phyloP scores from a whole-genome alignment of 495 filamentous ascomycete genomes.

The Neurospora terricola region DNA sequence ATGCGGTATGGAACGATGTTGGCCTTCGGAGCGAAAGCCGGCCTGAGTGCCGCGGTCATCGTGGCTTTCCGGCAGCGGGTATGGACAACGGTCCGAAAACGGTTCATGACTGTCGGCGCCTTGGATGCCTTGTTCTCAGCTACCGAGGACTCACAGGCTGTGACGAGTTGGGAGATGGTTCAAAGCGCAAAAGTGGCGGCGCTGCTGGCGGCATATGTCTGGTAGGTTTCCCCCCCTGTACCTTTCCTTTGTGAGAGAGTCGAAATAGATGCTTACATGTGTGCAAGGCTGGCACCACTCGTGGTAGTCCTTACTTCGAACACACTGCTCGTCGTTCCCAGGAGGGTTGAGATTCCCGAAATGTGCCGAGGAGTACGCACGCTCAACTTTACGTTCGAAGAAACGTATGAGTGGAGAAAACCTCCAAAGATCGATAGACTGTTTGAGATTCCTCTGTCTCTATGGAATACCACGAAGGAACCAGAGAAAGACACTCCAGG shows the following conservation, averaged over 20 bases:
- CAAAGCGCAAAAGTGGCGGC: constrained; percentile 22
- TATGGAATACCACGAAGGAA: constrained; percentile 27
- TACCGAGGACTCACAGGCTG: constrained; percentile 19
- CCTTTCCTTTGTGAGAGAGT: neutral
- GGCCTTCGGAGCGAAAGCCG: constrained; percentile 27
- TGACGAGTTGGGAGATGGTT: constrained; percentile 25
- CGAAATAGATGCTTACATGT: constrained; percentile 7
- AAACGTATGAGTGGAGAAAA: constrained; percentile 24
- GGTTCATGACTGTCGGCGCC: constrained; percentile 23
- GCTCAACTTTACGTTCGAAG: constrained; percentile 27
- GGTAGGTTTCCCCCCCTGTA: constrained; percentile 7
- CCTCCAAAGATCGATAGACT: constrained; percentile 16
- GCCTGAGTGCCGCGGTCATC: constrained; percentile 22
- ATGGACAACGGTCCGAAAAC: constrained; percentile 26
- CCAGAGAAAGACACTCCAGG: constrained; percentile 3
- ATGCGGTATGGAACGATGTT: constrained; percentile 29
- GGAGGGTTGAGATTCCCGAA: constrained; percentile 1
- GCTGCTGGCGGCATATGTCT: constrained; percentile 24
- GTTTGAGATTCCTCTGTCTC: constrained; percentile 18
- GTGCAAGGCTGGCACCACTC: constrained; percentile 19
- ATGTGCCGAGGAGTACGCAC: constrained; percentile 22
- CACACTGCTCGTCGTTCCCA: constrained; percentile 23
- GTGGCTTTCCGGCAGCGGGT: constrained; percentile 25
- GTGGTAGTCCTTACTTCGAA: constrained; percentile 28
- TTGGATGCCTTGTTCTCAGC: constrained; percentile 28